Percentiles rank a stretch among this genome's conserved stretches.
Evolutionary conservation across 768 basidiomycete species (phyloP).

Genomic region (Sporobolomyces phaffii): DNA sequence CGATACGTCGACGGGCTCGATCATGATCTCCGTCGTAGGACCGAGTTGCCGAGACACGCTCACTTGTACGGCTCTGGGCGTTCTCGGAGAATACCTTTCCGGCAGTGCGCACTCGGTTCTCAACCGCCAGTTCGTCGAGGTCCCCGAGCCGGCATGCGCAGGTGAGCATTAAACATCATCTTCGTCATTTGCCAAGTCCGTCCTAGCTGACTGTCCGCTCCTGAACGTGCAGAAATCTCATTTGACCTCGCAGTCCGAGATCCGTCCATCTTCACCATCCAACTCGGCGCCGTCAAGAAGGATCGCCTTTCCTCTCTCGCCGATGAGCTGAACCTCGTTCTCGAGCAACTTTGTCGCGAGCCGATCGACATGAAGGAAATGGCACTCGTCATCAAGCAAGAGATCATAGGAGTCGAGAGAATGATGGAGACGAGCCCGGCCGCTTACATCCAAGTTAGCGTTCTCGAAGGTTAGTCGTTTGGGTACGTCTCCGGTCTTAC

Average conservation of each 20-base stretch:
- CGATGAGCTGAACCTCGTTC: slow-evolving; percentile 59
- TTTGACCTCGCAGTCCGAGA: slow-evolving; percentile 69
- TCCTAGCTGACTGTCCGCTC: too few relatives aligned
- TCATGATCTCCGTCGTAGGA: slow-evolving; percentile 68
- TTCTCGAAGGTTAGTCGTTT: neutral
- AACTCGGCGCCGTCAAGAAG: slow-evolving; percentile 71
- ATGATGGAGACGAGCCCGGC: slow-evolving; percentile 72
- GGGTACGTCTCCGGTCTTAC: neutral
- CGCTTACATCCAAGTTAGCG: slow-evolving; percentile 45
- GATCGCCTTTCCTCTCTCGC: slow-evolving; percentile 68
- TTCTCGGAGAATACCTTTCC: slow-evolving; percentile 78
- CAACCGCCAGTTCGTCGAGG: slow-evolving; percentile 80
- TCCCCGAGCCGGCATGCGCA: slow-evolving; percentile 69
- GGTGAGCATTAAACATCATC: too few relatives aligned
- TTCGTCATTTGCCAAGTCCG: too few relatives aligned
- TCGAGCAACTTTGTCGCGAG: slow-evolving; percentile 61
- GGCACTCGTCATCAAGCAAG: slow-evolving; percentile 71
- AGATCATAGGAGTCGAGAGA: slow-evolving; percentile 62
- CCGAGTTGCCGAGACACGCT: slow-evolving; percentile 59
- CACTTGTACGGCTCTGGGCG: slow-evolving; percentile 67
- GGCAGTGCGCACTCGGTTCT: slow-evolving; percentile 51
- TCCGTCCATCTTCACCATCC: slow-evolving; percentile 64
- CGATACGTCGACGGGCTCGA: slow-evolving; percentile 66
- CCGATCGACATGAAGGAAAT: slow-evolving; percentile 87
- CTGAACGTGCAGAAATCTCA: slow-evolving; percentile 58